A percentile compares a stretch with the other conserved stretches of the same genome.
These are phyloP conservation scores for Boletus tylopilopsis DNA, from an alignment of 768 basidiomycete genomes.

Conservation along the genomic window DNA sequence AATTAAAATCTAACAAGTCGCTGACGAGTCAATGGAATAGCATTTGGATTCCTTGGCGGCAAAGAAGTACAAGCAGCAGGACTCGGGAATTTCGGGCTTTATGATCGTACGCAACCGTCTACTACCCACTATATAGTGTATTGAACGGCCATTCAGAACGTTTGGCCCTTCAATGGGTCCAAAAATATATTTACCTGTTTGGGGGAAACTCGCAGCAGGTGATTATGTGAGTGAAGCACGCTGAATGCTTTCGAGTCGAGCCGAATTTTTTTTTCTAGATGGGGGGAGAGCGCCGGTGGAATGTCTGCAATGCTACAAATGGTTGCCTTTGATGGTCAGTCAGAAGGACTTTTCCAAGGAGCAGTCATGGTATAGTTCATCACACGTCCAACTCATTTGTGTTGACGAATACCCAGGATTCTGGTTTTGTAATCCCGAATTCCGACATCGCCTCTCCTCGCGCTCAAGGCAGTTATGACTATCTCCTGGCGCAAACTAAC, in stretches of 20 bases:
- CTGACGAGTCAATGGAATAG: slow-evolving; percentile 2
- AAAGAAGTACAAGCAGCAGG: slow-evolving; percentile 4
- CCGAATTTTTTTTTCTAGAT: not conserved
- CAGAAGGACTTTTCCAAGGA: slow-evolving; percentile 15
- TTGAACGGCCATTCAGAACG: not conserved
- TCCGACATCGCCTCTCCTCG: slow-evolving; percentile 1
- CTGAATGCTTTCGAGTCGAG: not conserved
- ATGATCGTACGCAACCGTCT: slow-evolving; percentile 26
- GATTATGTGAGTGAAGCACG: slow-evolving; percentile 12
- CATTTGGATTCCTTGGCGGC: slow-evolving; percentile 29
- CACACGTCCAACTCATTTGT: not conserved
- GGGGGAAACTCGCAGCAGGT: not conserved
- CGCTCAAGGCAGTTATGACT: slow-evolving; percentile 14
- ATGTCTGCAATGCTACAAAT: not conserved
- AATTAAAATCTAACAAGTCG: not conserved
- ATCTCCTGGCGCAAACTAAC: slow-evolving; percentile 9
- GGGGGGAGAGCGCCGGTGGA: not conserved
- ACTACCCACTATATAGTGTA: not conserved
- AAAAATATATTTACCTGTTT: not conserved
- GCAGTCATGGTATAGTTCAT: slow-evolving; percentile 13
- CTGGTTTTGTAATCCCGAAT: slow-evolving; percentile 7
- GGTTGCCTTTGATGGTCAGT: slow-evolving; percentile 3
- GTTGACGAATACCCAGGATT: slow-evolving; percentile 4
- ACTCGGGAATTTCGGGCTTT: slow-evolving; percentile 15
- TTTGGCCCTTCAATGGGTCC: not conserved